These are phyloP conservation scores for Xylaria sp. DNA, from an alignment of 2,329 filamentous ascomycete genomes.

Conservation along the genomic window DNA sequence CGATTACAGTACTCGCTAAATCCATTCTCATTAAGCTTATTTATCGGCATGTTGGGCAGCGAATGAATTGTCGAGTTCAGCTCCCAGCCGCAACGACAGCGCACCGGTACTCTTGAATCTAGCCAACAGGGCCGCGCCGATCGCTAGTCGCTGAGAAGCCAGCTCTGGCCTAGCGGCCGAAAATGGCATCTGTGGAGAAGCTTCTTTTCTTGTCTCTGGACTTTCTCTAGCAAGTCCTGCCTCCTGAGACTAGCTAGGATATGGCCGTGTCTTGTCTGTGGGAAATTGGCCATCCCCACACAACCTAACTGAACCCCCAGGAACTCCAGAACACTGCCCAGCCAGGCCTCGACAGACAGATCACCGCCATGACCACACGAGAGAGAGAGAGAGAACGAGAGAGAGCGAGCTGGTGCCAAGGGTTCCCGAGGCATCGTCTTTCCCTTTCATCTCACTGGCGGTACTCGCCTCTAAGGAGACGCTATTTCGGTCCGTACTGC, in stretches of 20 bases:
- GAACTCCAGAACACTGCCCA: conserved; percentile 3
- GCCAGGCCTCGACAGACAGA: background rate
- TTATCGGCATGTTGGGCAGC: conserved; percentile 26
- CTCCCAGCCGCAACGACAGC: conserved; percentile 21
- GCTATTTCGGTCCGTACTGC: conserved; percentile 31
- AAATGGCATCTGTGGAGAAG: conserved; percentile 36
- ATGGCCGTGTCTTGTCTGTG: conserved; percentile 16
- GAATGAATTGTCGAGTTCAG: conserved; percentile 15
- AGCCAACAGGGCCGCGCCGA: conserved; percentile 15
- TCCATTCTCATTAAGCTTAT: conserved; percentile 31
- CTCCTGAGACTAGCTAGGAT: conserved; percentile 32
- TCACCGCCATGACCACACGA: background rate
- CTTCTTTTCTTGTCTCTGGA: conserved; percentile 28
- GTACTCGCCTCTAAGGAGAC: background rate
- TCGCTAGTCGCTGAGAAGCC: conserved; percentile 8
- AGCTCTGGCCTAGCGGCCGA: conserved; percentile 20
- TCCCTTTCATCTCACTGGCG: background rate
- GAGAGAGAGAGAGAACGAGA: no score
- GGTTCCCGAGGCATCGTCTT: background rate
- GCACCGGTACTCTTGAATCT: conserved; percentile 26
- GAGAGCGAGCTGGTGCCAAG: background rate
- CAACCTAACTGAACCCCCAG: conserved; percentile 4
- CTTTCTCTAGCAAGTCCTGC: background rate
- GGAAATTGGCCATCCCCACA: conserved; percentile 29
- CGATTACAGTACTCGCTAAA: conserved; percentile 13